These are phyloP conservation scores for Fusarium sp. DNA, from an alignment of 2,329 filamentous ascomycete species.

Conservation along the genomic window DNA sequence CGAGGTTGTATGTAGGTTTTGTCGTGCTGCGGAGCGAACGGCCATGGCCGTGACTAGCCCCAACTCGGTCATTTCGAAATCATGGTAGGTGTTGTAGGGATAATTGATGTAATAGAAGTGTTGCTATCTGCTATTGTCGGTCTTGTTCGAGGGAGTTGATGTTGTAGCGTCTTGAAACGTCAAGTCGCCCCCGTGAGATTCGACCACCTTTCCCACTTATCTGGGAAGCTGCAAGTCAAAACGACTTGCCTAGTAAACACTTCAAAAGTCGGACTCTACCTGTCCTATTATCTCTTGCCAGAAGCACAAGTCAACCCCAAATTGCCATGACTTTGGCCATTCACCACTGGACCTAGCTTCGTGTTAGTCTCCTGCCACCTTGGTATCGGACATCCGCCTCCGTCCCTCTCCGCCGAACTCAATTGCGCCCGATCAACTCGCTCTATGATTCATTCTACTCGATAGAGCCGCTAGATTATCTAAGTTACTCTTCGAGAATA, in stretches of 20 bases:
- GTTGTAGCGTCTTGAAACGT: no score
- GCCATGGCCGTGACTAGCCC: constrained; percentile 50
- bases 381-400: constrained; percentile 40
- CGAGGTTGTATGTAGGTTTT: constrained; percentile 56
- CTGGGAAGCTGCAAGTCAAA: constrained; percentile 6
- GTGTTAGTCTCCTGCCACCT: constrained; percentile 11
- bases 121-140: not conserved
- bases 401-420: constrained; percentile 14
- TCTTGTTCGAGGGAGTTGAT: not conserved
- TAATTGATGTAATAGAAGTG: not conserved
- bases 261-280: not conserved
- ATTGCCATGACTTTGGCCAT: not conserved
- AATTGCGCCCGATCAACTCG: not conserved
- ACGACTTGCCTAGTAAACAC: not conserved
- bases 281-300: not conserved
- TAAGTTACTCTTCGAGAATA: constrained; percentile 81
- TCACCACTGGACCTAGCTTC: not conserved
- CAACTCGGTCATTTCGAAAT: not conserved
- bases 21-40: constrained; percentile 62
- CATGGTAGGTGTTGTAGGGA: not conserved
- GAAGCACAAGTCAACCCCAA: not conserved
- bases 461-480: constrained; percentile 78
- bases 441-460: constrained; percentile 1
- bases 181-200: no score
- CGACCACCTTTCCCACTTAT: no score